Evolutionary conservation across 768 basidiomycete species (phyloP).

Genomic region (Holtermannia corniformis): DNA sequence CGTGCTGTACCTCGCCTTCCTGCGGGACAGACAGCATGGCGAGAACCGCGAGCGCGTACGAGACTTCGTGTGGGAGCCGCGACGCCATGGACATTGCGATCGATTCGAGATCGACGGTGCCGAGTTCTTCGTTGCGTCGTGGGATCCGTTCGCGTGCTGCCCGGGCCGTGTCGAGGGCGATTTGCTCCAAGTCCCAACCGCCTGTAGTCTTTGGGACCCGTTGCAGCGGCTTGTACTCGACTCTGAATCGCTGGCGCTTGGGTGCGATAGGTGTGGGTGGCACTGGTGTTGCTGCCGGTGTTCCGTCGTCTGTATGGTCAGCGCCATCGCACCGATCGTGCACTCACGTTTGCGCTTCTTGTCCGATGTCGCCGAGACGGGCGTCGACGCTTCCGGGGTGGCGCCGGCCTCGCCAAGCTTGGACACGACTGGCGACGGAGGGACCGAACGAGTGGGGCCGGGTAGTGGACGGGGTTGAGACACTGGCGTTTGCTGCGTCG

Average conservation of each 20-base stretch:
- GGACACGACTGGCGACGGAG: neutral
- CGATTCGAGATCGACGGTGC: slow-evolving; percentile 79
- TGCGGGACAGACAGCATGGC: slow-evolving; percentile 49
- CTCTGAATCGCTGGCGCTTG: slow-evolving; percentile 56
- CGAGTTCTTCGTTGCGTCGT: slow-evolving; percentile 75
- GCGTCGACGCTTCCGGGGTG: neutral
- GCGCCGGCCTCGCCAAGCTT: neutral
- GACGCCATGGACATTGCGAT: slow-evolving; percentile 87
- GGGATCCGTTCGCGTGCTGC: slow-evolving; percentile 50
- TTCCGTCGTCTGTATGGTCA: slow-evolving; percentile 1
- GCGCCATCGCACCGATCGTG: slow-evolving; percentile 1
- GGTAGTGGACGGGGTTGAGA: neutral
- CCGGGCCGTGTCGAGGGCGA: slow-evolving; percentile 56
- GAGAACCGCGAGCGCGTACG: slow-evolving; percentile 81
- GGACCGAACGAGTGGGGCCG: too few relatives aligned
- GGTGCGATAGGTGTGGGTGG: slow-evolving; percentile 5
- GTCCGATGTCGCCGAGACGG: neutral
- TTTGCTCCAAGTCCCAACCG: slow-evolving; percentile 62
- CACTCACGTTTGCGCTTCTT: slow-evolving; percentile 18
- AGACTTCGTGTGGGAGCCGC: slow-evolving; percentile 68
- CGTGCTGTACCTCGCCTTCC: slow-evolving; percentile 30
- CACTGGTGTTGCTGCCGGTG: slow-evolving; percentile 1
- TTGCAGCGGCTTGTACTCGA: slow-evolving; percentile 75
- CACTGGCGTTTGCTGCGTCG: neutral
- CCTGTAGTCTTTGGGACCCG: slow-evolving; percentile 68